Evolutionary conservation across 1,284 basidiomycete species (phyloP), one percentile per base, ranked within the genome.

Genomic region (Filobasidium uniguttulatum): DNA sequence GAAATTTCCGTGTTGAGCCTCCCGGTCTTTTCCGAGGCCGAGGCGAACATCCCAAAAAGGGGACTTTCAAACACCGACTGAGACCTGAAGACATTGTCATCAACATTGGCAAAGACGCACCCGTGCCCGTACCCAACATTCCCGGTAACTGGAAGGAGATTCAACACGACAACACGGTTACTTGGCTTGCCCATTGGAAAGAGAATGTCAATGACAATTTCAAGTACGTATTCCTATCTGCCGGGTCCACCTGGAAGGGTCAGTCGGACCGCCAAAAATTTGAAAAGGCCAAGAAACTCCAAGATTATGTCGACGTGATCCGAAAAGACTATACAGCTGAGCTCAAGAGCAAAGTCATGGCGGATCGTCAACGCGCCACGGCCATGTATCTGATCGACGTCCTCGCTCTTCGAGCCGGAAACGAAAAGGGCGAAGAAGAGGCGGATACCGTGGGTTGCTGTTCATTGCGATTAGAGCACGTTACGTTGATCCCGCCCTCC

Each of bases 1-100:
- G 94, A 50, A 98, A 98, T 72, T 97, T 98, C 75, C 80, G 90
- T 58, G 82, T 97, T 45, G 94, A 99, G 75, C 94, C 94, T 63
- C 94, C 94, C 17, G 89, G 90, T 36, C 73, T 98, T 37, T 99
- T 98, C 73, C 77, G 93, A 68, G 94, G 94, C 53, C 90, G 94
- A 58, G 94, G 94, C 53, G 89, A 96, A 61, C 94, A 99, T 70
- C 94, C 94, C 1, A 91, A 86, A 75, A 97, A 96, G 68, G 94
- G 94, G 22, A 83, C 82, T 46, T 75, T 97, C 55, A 99, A 98
- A 88, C 72, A 77, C 54, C 85, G 91, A 52, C 80, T 97, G 34
- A 75, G 78, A 28, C 89, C 91, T 0, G 89, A 94, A 63, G 89
- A 97, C 58, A 90, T 97, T 62, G 86, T 83, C 5, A 73, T 97